Percentiles rank a stretch among this genome's conserved stretches.
Conservation (phyloP, 2,329 filamentous ascomycete species). For the Epichloe bromicola region DNA sequence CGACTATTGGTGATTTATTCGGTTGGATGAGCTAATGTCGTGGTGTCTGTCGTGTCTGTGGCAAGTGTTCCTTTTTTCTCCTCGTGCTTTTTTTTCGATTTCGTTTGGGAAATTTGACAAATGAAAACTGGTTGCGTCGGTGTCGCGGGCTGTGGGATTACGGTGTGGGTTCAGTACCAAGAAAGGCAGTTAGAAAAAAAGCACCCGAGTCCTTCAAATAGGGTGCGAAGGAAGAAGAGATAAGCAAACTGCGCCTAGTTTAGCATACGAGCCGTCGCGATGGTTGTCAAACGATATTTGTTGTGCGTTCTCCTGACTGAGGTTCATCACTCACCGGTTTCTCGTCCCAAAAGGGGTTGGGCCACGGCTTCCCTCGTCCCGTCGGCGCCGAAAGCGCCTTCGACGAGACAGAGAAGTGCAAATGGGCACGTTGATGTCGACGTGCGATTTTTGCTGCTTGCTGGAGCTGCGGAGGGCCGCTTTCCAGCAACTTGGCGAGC, state of each 20-base stretch:
- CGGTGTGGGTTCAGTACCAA: background rate
- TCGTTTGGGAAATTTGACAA: background rate
- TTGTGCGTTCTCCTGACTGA: background rate
- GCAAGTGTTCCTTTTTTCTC: background rate
- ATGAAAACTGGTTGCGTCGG: constrained; percentile 2
- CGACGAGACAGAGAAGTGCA: background rate
- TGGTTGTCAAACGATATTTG: background rate
- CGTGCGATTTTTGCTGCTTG: background rate
- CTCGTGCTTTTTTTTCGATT: background rate
- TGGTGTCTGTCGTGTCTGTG: too few relatives aligned
- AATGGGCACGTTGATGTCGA: background rate
- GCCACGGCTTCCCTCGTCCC: background rate
- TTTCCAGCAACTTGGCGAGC: constrained; percentile 5
- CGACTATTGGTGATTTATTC: background rate
- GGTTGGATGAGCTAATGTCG: background rate
- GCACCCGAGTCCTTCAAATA: background rate
- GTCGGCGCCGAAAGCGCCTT: background rate
- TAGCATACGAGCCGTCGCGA: background rate
- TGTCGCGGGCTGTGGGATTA: background rate
- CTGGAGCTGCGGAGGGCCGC: constrained; percentile 2
- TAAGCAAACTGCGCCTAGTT: background rate
- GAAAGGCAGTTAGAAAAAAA: background rate
- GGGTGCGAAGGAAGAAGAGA: background rate
- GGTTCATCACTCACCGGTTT: constrained; percentile 3
- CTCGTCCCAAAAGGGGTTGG: background rate